Evolutionary conservation across 129 eudicot species (phyloP), one percentile per base, ranked within the genome.

Genomic region (Flaveria sonorensis): DNA sequence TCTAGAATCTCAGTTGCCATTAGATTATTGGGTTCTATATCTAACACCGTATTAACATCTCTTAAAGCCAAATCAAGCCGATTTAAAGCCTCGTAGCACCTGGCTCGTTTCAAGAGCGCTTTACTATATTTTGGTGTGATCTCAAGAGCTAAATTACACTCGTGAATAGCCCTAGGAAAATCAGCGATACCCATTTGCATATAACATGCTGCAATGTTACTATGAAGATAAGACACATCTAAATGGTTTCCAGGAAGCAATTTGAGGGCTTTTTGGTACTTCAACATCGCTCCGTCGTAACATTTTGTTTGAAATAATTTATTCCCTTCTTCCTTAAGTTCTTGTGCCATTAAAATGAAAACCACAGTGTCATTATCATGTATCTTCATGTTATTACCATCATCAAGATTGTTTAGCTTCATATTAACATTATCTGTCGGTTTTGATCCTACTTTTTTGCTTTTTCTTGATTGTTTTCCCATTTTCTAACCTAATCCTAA

Each of bases 131-230:
- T 91, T 0, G 99, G 99, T 15, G 94, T 80, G 57, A 91, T 86
- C 77, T 91, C 92, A 83, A 95, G 99, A 32, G 99, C 97, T 64
- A 95, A 84, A 82, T 95, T 88, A 75, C 99, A 95, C 83, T 95
- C 99, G 1, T 88, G 93, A 56, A 95, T 87, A 11, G 99, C 99
- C 59, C 86, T 83, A 0, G 99, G 97, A 71, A 84, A 91, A 70
- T 95, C 96, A 8, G 79, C 59, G 13, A 95, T 81, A 20, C 99
- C 97, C 86, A 91, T 77, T 83, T 95, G 94, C 96, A 95, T 95
- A 77, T 95, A 95, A 74, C 96, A 91, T 3, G 91, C 96, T 8
- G 99, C 99, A 75, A 91, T 81, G 57, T 95, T 95, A 63, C 94
- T 91, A 23, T 83, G 86, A 46, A 95, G 85, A 79, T 91, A 81